Base-by-base conservation (phyloP, 192 early-diverging fungal genomes). In the Haplosporangium gracile region DNA sequence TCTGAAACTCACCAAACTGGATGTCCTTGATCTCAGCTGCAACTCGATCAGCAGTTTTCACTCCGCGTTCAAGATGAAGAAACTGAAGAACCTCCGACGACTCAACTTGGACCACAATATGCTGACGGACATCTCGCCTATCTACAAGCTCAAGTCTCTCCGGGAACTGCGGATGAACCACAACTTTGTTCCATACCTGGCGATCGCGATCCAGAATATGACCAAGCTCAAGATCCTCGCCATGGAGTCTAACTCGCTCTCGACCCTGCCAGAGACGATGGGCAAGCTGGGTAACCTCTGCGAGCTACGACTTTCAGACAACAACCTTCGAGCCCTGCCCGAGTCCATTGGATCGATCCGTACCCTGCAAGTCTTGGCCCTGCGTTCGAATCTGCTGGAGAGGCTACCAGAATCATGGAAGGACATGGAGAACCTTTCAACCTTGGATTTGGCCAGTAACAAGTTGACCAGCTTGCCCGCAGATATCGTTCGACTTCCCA, bases 391-490 rank as follows among this genome's bases (percentile, higher is more conserved):
- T 60, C 38, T 89, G 65, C 74, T 89, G 51, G 86, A 80, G 40
- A 72, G 70, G 42, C 65, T 89, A 42, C 89, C 89, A 1, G 89
- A 89, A 32, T 87, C 82, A n/a, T 82, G 82, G 79, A 87, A 87
- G 75, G 89, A 89, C 53, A 77, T 89, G 77, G 89, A 89, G 39
- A 89, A 89, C 72, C 70, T 92, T 8, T 81, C 88, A 13, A 90
- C 91, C 65, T 70, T 93, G 29, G 92, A 93, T 78, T 74, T 93
- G 32, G 89, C 92, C 2, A 81, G 91, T 26, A 93, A 93, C 51
- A 78, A 83, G 5, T 70, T 93, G 26, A 84, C 79, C 16, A 68
- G 60, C 40, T 72, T 93, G 4, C 91, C 92, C 7, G 39, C 70
- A 16, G 88, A 92, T 74, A 86, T 92, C 5, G 81, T 85, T 22